Percentiles rank a stretch among this genome's conserved stretches.
These are phyloP conservation scores for Lathyrus sativus DNA, from an alignment of 306 rosid genomes.

Conservation along the genomic window DNA sequence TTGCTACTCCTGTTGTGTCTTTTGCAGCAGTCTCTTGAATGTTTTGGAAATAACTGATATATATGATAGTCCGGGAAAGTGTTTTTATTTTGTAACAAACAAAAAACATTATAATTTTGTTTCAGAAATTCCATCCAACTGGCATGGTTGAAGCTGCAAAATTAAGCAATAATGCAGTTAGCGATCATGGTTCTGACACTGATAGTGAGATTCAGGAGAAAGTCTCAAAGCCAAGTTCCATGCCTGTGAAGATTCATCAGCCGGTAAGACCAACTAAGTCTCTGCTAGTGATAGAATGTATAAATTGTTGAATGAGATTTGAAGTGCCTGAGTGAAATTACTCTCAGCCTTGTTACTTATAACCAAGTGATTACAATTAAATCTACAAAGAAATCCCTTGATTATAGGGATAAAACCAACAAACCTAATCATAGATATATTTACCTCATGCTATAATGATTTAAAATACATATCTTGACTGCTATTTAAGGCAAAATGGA, in stretches of 20 bases:
- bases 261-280: conserved; percentile 52
- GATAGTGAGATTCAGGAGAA: conserved; percentile 44
- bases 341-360: no score
- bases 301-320: background rate
- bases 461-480: no score
- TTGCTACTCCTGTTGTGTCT: conserved; percentile 9
- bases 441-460: no score
- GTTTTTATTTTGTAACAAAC: conserved; percentile 15
- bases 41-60: conserved; percentile 12
- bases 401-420: no score
- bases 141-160: conserved; percentile 48
- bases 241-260: conserved; percentile 49
- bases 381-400: no score
- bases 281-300: conserved; percentile 4
- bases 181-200: conserved; percentile 45
- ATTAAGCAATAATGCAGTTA: conserved; percentile 48
- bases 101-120: conserved; percentile 27
- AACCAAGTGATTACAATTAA: no score
- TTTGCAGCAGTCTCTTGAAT: conserved; percentile 16
- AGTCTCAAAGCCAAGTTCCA: conserved; percentile 46
- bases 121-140: conserved; percentile 63
- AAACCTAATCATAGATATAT: no score
- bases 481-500: no score
- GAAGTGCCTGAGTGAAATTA: no score
- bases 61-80: conserved; percentile 6